Evolutionary conservation across 495 filamentous ascomycete genomes (phyloP).

Genomic region (Tuber melanosporum): DNA sequence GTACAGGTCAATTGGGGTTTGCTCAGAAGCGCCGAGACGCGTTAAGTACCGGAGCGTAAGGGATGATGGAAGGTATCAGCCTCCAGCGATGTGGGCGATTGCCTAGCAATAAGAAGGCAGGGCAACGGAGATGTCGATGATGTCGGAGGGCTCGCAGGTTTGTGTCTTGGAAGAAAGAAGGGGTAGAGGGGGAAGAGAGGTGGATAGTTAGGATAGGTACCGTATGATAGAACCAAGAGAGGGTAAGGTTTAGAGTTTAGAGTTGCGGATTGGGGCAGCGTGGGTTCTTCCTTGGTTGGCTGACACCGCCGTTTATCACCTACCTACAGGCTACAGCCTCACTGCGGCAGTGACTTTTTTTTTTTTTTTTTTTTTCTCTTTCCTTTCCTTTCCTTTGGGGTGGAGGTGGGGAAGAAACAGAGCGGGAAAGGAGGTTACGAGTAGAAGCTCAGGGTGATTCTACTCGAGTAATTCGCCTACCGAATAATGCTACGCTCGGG

Average conservation of each 20-base stretch:
- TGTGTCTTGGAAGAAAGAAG: not conserved
- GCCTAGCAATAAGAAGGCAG: not conserved
- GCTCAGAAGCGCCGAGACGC: not conserved
- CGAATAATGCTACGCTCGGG: not conserved
- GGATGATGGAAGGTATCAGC: not conserved
- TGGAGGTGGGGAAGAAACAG: not conserved
- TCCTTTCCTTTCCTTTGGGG: not conserved
- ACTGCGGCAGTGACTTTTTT: not conserved
- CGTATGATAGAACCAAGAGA: not conserved
- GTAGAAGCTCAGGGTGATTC: not conserved
- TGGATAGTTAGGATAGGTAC: not conserved
- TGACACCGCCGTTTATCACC: not conserved
- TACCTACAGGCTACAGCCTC: not conserved
- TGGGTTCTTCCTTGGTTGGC: not conserved
- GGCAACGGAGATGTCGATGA: not conserved
- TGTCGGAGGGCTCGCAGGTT: not conserved
- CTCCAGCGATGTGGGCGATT: not conserved
- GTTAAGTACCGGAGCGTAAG: not conserved
- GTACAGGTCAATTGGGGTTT: not conserved
- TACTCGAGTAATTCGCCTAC: not conserved
- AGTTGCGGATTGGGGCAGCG: not conserved
- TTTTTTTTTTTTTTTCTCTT: no score
- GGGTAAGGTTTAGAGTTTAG: not conserved
- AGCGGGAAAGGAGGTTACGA: not conserved
- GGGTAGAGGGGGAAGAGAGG: not conserved